Conservation (phyloP, 2,329 filamentous ascomycete genomes). For the Coleophoma crateriformis region DNA sequence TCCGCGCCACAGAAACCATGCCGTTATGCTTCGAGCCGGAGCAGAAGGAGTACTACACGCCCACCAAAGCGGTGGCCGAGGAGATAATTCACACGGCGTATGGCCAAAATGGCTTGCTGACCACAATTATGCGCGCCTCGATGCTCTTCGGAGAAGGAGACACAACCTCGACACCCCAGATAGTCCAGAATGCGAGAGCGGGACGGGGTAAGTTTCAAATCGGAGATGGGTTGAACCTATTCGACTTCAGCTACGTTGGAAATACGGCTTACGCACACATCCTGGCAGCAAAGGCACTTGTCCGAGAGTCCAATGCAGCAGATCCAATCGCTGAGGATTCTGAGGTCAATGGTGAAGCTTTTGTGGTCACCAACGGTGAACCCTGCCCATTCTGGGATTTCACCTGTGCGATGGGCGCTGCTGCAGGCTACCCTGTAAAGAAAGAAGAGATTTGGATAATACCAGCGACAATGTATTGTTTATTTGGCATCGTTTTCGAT, state of each 20-base stretch:
- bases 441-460: conserved; percentile 5
- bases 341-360: conserved; percentile 9
- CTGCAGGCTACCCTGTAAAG: conserved; percentile 3
- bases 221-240: conserved; percentile 44
- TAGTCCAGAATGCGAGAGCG: conserved; percentile 31
- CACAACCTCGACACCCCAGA: conserved; percentile 25
- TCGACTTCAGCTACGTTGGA: conserved; percentile 47
- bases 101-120: conserved; percentile 33
- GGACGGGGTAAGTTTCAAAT: conserved; percentile 44
- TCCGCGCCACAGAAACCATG: conserved; percentile 36
- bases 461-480: conserved; percentile 1
- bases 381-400: conserved; percentile 11
- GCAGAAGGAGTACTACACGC: conserved; percentile 13
- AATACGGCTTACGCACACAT: conserved; percentile 47
- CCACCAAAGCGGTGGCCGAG: conserved; percentile 13
- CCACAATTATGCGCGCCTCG: conserved; percentile 40
- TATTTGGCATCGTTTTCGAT: conserved; percentile 8
- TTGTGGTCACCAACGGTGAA: conserved; percentile 14
- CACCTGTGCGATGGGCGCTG: conserved; percentile 3
- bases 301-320: not conserved
- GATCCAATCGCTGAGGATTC: conserved; percentile 10
- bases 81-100: conserved; percentile 8
- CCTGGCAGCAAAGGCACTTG: conserved; percentile 34
- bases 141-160: conserved; percentile 44
- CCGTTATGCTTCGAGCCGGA: conserved; percentile 6